phyloP scores from a whole-genome alignment of 495 filamentous ascomycete species.

The Podospora fimiseda region DNA sequence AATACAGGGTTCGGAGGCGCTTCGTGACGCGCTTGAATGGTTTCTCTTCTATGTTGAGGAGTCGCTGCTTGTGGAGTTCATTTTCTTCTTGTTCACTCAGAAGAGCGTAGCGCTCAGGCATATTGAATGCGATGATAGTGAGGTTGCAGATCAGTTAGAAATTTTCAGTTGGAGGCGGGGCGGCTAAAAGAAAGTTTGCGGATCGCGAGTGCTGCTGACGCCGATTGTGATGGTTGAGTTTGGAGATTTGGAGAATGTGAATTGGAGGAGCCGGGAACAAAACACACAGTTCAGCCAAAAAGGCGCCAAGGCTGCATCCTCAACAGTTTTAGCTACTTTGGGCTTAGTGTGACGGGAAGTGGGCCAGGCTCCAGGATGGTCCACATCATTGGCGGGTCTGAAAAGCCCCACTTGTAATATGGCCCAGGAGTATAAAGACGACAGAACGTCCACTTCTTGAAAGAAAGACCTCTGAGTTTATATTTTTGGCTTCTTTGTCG shows the following conservation, averaged over 20 bases:
- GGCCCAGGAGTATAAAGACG: background rate
- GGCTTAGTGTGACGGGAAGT: background rate
- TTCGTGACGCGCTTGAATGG: slow-evolving; percentile 87
- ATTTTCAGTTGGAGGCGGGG: no score
- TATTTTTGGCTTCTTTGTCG: background rate
- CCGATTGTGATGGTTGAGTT: background rate
- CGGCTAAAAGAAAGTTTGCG: no score
- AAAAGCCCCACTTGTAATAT: background rate
- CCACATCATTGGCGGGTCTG: background rate
- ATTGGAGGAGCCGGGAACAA: background rate
- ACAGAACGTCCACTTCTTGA: background rate
- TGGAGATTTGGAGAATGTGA: background rate
- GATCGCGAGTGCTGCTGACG: no score
- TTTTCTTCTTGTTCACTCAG: slow-evolving; percentile 58
- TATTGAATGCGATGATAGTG: slow-evolving; percentile 8
- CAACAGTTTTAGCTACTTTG: background rate
- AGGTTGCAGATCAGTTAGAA: no score
- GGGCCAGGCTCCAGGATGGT: background rate
- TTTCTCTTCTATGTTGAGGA: slow-evolving; percentile 86
- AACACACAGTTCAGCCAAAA: no score
- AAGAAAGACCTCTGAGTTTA: background rate
- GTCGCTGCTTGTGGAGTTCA: slow-evolving; percentile 82
- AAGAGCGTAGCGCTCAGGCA: slow-evolving; percentile 30
- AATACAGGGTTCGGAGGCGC: slow-evolving; percentile 61
- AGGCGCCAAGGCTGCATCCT: background rate